phyloP scores from a whole-genome alignment of 78 protist genomes.

The Dictyostelium intermedium region DNA sequence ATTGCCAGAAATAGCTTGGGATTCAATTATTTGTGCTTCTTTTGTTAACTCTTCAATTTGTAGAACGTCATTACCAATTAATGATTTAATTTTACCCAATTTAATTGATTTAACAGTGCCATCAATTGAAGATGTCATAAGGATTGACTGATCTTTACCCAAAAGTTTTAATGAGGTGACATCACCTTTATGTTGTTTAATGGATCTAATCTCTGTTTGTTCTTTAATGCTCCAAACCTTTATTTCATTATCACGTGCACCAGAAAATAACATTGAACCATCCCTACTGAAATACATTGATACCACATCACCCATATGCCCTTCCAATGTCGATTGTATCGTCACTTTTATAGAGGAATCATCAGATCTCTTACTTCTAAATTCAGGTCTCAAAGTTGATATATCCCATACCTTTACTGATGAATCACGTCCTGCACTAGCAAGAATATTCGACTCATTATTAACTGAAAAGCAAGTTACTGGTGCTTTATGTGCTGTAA shows the following conservation, averaged over 20 bases:
- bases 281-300: background rate
- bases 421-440: constrained; percentile 6
- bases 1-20: background rate
- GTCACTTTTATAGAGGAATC: constrained; percentile 1
- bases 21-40: background rate
- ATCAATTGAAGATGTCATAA: constrained; percentile 1
- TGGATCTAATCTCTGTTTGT: background rate
- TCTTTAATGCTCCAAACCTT: background rate
- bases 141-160: background rate
- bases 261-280: background rate
- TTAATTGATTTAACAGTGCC: constrained; percentile 1
- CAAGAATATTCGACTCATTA: background rate
- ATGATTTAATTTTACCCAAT: background rate
- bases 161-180: background rate
- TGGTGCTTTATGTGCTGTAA: constrained; percentile 25
- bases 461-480: background rate
- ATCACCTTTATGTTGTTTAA: constrained; percentile 12
- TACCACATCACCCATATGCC: constrained; percentile 17
- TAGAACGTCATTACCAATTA: background rate
- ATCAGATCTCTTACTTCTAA: background rate
- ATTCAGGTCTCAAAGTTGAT: background rate
- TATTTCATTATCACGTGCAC: constrained; percentile 33
- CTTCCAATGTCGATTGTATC: background rate
- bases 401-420: constrained; percentile 18
- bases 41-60: background rate